phyloP scores from a whole-genome alignment of 768 basidiomycete species.

The Cubamyces lactineus region DNA sequence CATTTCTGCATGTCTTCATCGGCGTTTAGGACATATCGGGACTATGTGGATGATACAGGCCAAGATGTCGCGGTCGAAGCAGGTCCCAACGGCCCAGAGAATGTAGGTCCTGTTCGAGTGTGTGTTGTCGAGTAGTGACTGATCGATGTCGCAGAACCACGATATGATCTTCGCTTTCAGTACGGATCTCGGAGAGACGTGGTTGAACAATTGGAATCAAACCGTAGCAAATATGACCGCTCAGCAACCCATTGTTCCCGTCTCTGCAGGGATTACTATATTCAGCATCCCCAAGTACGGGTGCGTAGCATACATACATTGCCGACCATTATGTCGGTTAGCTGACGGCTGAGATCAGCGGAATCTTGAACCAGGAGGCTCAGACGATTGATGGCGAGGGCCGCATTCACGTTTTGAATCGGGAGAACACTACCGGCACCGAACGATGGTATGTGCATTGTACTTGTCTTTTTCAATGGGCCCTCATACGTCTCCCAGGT shows the following conservation, averaged over 20 bases:
- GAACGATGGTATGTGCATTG: slow-evolving; percentile 37
- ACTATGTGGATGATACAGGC: slow-evolving; percentile 44
- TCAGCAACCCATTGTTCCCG: slow-evolving; percentile 36
- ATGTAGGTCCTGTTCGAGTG: slow-evolving; percentile 29
- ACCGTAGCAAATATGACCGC: slow-evolving; percentile 32
- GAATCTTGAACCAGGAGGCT: slow-evolving; percentile 41
- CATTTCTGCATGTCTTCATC: neutral
- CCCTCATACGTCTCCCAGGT: slow-evolving; percentile 16
- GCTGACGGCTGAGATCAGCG: slow-evolving; percentile 18
- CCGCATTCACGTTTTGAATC: slow-evolving; percentile 39
- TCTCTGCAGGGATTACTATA: slow-evolving; percentile 40
- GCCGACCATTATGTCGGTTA: too few relatives aligned
- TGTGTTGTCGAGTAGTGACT: neutral
- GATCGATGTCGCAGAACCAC: slow-evolving; percentile 35
- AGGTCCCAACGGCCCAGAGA: slow-evolving; percentile 44
- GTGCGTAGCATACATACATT: slow-evolving; percentile 23
- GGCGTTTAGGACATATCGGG: slow-evolving; percentile 39
- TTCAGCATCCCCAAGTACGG: slow-evolving; percentile 43
- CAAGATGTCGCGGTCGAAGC: slow-evolving; percentile 43
- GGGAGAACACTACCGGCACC: slow-evolving; percentile 41
- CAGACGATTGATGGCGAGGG: slow-evolving; percentile 37
- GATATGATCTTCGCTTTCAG: slow-evolving; percentile 41
- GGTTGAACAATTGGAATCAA: slow-evolving; percentile 43
- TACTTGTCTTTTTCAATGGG: neutral
- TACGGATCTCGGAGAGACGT: slow-evolving; percentile 36